Conservation (phyloP, 306 rosid genomes). For the Quillaja saponaria region DNA sequence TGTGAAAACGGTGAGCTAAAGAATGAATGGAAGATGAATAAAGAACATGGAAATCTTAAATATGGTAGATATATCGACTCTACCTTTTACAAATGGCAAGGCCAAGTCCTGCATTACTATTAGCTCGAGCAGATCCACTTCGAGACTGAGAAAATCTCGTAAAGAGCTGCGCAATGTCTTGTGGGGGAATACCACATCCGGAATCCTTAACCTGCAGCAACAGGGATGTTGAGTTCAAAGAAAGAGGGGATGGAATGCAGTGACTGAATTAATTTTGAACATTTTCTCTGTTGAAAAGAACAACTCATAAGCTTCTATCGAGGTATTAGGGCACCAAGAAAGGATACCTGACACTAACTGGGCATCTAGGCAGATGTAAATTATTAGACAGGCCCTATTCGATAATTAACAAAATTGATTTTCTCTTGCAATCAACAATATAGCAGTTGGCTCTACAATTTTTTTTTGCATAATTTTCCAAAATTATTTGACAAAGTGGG, state of each 20-base stretch:
- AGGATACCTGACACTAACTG: neutral
- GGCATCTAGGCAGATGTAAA: too few relatives aligned
- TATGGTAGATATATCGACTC: neutral
- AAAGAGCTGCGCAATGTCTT: slow-evolving; percentile 71
- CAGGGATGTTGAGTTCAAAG: slow-evolving; percentile 4
- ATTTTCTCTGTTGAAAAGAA: neutral
- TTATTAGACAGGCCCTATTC: too few relatives aligned
- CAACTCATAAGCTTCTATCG: neutral
- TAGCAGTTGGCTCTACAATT: neutral
- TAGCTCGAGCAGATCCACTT: slow-evolving; percentile 55
- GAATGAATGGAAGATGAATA: neutral
- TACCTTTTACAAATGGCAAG: slow-evolving; percentile 94
- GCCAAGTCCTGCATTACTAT: slow-evolving; percentile 73
- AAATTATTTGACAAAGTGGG: neutral
- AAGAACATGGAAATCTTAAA: neutral
- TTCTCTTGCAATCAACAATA: slow-evolving; percentile 21
- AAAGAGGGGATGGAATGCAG: neutral
- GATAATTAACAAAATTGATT: too few relatives aligned
- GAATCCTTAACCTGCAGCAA: slow-evolving; percentile 81
- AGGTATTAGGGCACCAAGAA: neutral
- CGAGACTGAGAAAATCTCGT: slow-evolving; percentile 68
- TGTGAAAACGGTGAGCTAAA: slow-evolving; percentile 26
- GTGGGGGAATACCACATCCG: slow-evolving; percentile 78
- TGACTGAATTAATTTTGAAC: neutral
- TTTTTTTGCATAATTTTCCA: neutral